A percentile compares a stretch with the other conserved stretches of the same genome.
Conservation (phyloP, 805 yeast genomes). For the Lipomyces kockii region DNA sequence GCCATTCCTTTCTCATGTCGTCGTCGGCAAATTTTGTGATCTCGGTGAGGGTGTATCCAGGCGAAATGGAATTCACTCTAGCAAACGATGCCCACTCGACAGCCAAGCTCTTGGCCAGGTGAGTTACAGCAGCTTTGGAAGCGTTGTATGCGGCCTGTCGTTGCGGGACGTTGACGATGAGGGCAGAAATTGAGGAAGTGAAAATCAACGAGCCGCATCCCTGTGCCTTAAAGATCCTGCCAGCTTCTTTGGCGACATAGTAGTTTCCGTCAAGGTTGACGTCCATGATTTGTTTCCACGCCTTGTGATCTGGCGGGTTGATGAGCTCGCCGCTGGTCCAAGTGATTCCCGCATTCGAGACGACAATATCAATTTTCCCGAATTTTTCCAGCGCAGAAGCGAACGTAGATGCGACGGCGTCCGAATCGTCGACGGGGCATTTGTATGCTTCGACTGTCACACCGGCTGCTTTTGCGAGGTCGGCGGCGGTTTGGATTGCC, state of each 20-base stretch:
- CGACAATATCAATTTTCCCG: constrained; percentile 33
- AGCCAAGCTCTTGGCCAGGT: constrained; percentile 56
- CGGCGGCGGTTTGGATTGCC: constrained; percentile 63
- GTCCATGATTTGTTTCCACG: constrained; percentile 26
- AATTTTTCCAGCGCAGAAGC: constrained; percentile 44
- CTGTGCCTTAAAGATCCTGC: constrained; percentile 43
- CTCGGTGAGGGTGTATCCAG: constrained; percentile 59
- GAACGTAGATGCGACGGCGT: constrained; percentile 54
- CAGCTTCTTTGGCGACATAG: constrained; percentile 69
- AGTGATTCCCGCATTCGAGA: constrained; percentile 36
- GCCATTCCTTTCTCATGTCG: constrained; percentile 58
- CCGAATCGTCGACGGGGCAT: constrained; percentile 58
- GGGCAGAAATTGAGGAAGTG: constrained; percentile 59
- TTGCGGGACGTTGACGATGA: constrained; percentile 60
- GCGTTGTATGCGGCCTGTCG: constrained; percentile 59
- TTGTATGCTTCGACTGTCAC: constrained; percentile 66
- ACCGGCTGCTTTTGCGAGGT: constrained; percentile 60
- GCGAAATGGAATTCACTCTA: constrained; percentile 56
- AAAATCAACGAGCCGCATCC: constrained; percentile 45
- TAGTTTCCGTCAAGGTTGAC: constrained; percentile 28
- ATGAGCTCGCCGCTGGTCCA: constrained; percentile 32
- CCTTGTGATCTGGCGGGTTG: constrained; percentile 26
- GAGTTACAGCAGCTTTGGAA: constrained; percentile 61
- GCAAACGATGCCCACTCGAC: constrained; percentile 60
- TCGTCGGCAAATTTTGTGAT: constrained; percentile 55